phyloP scores from a whole-genome alignment of 1,284 basidiomycete species.

The Pulchroboletus neoregius region DNA sequence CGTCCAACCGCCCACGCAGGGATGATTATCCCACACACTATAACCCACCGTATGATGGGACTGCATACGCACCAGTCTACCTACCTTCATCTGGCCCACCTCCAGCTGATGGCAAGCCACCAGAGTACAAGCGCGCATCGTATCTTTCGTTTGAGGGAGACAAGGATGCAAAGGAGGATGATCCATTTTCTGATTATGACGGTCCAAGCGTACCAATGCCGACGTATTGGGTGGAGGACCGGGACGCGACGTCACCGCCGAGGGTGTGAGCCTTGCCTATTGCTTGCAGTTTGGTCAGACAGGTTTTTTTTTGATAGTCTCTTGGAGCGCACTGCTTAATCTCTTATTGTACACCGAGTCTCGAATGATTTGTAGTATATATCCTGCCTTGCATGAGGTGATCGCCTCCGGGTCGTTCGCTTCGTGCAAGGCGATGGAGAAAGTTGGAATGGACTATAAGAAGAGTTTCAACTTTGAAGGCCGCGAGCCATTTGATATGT shows the following conservation, averaged over 20 bases:
- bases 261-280: slow-evolving; percentile 7
- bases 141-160: slow-evolving; percentile 15
- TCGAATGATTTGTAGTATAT: background rate
- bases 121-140: slow-evolving; percentile 26
- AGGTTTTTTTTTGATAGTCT: background rate
- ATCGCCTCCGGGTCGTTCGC: no score
- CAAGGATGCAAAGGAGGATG: slow-evolving; percentile 28
- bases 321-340: background rate
- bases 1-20: slow-evolving; percentile 27
- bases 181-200: slow-evolving; percentile 32
- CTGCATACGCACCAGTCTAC: slow-evolving; percentile 29
- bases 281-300: background rate
- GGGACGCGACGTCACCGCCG: slow-evolving; percentile 16
- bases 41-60: slow-evolving; percentile 37
- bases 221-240: slow-evolving; percentile 35
- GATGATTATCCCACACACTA: slow-evolving; percentile 38
- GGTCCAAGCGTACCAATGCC: slow-evolving; percentile 33
- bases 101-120: slow-evolving; percentile 27
- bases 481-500: no score
- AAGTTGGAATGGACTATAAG: no score
- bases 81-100: slow-evolving; percentile 28
- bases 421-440: no score
- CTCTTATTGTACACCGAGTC: background rate
- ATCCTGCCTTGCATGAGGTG: background rate
- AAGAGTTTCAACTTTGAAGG: no score